Conservation (phyloP, 2,329 filamentous ascomycete genomes). For the Aplosporella prunicola region DNA sequence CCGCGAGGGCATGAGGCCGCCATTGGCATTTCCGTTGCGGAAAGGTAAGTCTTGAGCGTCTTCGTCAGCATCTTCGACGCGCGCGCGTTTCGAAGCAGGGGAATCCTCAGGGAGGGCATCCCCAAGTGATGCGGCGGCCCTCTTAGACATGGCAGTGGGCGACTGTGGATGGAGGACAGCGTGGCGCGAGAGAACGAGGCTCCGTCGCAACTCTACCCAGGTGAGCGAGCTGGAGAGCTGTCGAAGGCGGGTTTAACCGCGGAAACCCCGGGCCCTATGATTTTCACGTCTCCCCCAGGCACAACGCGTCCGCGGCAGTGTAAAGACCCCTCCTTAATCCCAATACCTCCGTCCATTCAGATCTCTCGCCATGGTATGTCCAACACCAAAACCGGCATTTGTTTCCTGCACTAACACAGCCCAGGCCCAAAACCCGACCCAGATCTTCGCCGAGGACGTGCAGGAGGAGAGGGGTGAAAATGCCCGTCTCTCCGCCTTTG, state of each 20-base stretch:
- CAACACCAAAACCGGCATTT: too few species aligned
- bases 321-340: too few species aligned
- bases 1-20: background rate
- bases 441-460: slow-evolving; percentile 96
- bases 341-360: too few species aligned
- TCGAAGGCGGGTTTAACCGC: too few species aligned
- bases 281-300: too few species aligned
- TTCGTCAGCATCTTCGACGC: slow-evolving; percentile 32
- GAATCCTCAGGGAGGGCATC: slow-evolving; percentile 30
- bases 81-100: slow-evolving; percentile 40
- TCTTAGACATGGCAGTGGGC: slow-evolving; percentile 36
- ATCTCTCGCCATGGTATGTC: slow-evolving; percentile 9
- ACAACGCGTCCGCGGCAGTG: too few species aligned
- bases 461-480: slow-evolving; percentile 98
- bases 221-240: too few species aligned
- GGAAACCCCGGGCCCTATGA: too few species aligned
- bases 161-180: slow-evolving; percentile 1
- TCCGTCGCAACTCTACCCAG: too few species aligned
- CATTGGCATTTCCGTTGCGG: slow-evolving; percentile 6
- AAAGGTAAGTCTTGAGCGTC: slow-evolving; percentile 9
- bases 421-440: slow-evolving; percentile 60
- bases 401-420: background rate
- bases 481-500: slow-evolving; percentile 95
- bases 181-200: too few species aligned
- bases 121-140: slow-evolving; percentile 39